Conservation (phyloP, 1,284 basidiomycete species). For the Melampsora larici-populina region DNA sequence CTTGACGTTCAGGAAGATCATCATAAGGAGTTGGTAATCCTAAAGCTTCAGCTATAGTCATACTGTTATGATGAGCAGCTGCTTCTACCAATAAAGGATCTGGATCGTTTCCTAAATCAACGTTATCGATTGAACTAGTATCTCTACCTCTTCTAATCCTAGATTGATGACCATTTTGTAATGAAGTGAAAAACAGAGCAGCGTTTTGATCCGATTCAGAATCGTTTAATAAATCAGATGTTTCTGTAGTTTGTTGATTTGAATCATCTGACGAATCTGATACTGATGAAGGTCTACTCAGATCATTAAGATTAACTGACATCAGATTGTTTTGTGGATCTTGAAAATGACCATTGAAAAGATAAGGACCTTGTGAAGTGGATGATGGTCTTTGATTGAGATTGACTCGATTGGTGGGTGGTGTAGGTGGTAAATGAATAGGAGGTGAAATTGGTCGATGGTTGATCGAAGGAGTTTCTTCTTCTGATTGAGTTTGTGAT, state of each 20-base stretch:
- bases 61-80: too few species aligned
- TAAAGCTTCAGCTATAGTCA: too few species aligned
- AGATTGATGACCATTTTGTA: slow-evolving; percentile 1
- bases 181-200: neutral
- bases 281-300: neutral
- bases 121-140: neutral
- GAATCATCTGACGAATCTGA: neutral
- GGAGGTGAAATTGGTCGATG: neutral
- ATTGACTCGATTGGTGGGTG: neutral
- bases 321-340: neutral
- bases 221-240: neutral
- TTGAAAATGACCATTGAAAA: neutral
- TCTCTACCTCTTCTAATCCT: neutral
- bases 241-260: neutral
- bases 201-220: neutral
- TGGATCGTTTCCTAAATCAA: neutral
- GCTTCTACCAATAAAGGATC: too few species aligned
- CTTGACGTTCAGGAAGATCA: too few species aligned
- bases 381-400: neutral
- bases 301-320: neutral
- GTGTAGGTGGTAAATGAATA: slow-evolving; percentile 5
- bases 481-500: neutral
- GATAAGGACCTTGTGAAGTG: neutral
- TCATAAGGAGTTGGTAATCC: too few species aligned
- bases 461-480: neutral